Percentiles rank a stretch among this genome's conserved stretches.
phyloP scores from a whole-genome alignment of 352 stramenopile genomes.

The Pythium grandisporangium region DNA sequence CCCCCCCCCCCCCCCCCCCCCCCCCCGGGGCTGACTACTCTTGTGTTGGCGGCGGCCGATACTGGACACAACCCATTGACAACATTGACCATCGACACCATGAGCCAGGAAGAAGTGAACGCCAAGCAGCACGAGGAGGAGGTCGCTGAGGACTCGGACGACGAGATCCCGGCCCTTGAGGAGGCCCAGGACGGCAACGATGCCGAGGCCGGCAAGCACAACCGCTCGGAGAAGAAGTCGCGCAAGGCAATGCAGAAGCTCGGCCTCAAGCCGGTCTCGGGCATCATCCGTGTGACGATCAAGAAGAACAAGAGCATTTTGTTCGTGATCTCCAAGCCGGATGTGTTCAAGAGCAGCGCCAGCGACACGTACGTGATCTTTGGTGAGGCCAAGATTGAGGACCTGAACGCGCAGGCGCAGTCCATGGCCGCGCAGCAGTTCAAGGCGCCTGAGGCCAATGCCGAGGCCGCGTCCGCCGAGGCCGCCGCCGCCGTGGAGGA shows the following conservation, averaged over 20 bases:
- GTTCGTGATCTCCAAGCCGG: constrained; percentile 97
- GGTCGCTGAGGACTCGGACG: constrained; percentile 49
- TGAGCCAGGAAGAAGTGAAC: constrained; percentile 27
- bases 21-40: neutral
- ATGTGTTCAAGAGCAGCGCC: constrained; percentile 96
- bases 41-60: too few species aligned
- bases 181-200: constrained; percentile 56
- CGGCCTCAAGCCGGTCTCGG: constrained; percentile 93
- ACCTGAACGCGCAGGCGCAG: constrained; percentile 88
- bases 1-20: neutral
- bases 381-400: constrained; percentile 98
- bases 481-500: constrained; percentile 85
- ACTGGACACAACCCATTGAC: too few species aligned
- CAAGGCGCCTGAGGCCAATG: constrained; percentile 48
- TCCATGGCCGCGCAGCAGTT: constrained; percentile 89
- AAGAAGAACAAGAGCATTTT: constrained; percentile 97
- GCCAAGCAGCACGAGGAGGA: constrained; percentile 54
- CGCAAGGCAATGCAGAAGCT: constrained; percentile 99
- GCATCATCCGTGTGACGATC: constrained; percentile 96
- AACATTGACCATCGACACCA: too few species aligned
- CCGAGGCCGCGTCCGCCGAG: constrained; percentile 25
- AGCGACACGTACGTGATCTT: constrained; percentile 97
- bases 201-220: constrained; percentile 84
- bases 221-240: constrained; percentile 98
- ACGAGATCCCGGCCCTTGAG: constrained; percentile 77